Conservation (phyloP, 1,139 yeast genomes). For the Schizosaccharomyces versatilis region DNA sequence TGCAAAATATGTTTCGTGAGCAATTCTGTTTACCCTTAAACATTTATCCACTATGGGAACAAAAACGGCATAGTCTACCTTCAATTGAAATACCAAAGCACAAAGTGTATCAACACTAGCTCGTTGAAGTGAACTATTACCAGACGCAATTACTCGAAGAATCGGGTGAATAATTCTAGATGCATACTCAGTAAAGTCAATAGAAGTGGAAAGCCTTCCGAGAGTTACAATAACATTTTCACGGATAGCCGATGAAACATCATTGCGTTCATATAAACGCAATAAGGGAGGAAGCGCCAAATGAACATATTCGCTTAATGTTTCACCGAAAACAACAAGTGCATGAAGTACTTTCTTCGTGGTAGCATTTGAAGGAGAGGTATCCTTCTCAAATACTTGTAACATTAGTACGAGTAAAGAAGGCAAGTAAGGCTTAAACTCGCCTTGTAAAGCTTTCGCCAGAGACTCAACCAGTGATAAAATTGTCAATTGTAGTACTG, state of each 20-base stretch:
- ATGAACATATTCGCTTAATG: constrained; percentile 73
- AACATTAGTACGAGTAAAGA: constrained; percentile 54
- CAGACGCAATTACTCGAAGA: constrained; percentile 36
- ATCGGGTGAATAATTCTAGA: constrained; percentile 78
- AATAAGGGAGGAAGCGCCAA: constrained; percentile 69
- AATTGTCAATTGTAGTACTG: constrained; percentile 55
- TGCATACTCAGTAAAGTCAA: constrained; percentile 67
- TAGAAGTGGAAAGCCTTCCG: constrained; percentile 56
- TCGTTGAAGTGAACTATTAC: constrained; percentile 38
- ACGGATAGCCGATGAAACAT: constrained; percentile 27
- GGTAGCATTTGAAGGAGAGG: constrained; percentile 34
- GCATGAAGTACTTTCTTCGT: constrained; percentile 63
- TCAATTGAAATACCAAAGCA: constrained; percentile 56
- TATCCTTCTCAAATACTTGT: constrained; percentile 60
- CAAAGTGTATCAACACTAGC: constrained; percentile 64
- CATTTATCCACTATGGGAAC: constrained; percentile 59
- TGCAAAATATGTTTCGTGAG: constrained; percentile 58
- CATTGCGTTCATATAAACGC: constrained; percentile 52
- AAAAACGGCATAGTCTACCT: constrained; percentile 65
- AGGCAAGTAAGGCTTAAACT: constrained; percentile 66
- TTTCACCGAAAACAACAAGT: constrained; percentile 71
- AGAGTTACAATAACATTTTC: constrained; percentile 64
- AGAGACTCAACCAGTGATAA: constrained; percentile 64
- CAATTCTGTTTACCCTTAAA: constrained; percentile 39
- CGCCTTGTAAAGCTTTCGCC: constrained; percentile 73